A percentile compares a stretch with the other conserved stretches of the same genome.
phyloP scores from a whole-genome alignment of 441 rosid genomes.

The Brassica balearica region DNA sequence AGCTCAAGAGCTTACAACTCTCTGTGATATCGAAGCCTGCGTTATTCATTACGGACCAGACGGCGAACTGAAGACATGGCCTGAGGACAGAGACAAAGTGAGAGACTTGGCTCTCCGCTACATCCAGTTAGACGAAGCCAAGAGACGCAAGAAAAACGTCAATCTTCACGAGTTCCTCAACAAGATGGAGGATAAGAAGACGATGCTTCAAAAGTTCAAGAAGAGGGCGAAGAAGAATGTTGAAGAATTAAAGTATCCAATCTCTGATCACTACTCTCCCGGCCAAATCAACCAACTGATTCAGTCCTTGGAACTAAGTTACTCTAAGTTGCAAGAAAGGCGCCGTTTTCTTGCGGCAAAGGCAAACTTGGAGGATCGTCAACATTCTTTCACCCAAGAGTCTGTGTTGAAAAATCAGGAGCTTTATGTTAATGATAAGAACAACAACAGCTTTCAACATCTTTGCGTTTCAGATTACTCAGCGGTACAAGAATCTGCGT shows the following conservation, averaged over 20 bases:
- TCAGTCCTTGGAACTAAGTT: conserved; percentile 2
- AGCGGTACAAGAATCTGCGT: neutral
- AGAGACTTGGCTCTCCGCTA: neutral
- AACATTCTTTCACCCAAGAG: neutral
- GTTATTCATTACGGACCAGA: neutral
- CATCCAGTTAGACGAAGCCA: neutral
- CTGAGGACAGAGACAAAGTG: neutral
- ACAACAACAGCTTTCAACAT: neutral
- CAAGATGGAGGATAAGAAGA: neutral
- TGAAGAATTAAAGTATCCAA: neutral
- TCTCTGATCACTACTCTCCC: neutral
- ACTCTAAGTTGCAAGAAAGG: neutral
- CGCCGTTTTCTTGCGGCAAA: neutral
- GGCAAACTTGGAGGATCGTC: neutral
- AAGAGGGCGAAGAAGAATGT: neutral
- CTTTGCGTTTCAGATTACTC: neutral
- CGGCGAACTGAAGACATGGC: neutral
- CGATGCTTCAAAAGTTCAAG: neutral
- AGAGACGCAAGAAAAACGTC: conserved; percentile 6
- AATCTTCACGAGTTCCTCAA: conserved; percentile 2
- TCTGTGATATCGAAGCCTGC: neutral
- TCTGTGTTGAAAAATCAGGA: neutral
- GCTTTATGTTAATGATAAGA: neutral
- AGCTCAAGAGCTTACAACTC: neutral
- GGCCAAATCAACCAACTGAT: neutral